phyloP scores from a whole-genome alignment of 2,329 filamentous ascomycete genomes.

The Botrytis hyacinthi region DNA sequence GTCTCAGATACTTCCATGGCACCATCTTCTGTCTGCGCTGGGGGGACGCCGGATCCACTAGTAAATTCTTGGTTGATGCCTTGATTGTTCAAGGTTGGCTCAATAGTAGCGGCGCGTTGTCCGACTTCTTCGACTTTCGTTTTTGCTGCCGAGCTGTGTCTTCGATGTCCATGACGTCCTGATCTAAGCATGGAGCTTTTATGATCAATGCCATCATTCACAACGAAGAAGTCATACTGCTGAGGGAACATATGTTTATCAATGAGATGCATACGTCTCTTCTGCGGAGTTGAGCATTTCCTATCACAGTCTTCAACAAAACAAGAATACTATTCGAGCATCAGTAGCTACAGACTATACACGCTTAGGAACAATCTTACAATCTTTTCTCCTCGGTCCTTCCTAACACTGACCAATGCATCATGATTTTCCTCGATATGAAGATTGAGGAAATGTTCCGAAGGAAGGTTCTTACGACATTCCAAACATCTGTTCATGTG shows the following conservation, averaged over 20 bases:
- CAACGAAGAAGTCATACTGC: constrained; percentile 83
- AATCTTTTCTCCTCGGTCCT: constrained; percentile 81
- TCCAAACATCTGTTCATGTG: constrained; percentile 84
- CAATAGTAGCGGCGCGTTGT: constrained; percentile 29
- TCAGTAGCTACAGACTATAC: background rate
- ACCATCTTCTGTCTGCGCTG: constrained; percentile 22
- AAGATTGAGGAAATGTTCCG: constrained; percentile 71
- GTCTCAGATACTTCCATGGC: constrained; percentile 60
- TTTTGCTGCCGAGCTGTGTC: constrained; percentile 47
- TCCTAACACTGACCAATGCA: constrained; percentile 67
- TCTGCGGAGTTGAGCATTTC: constrained; percentile 78
- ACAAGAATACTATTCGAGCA: constrained; percentile 69
- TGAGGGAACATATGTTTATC: constrained; percentile 92
- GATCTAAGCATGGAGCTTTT: constrained; percentile 73
- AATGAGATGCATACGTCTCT: constrained; percentile 82
- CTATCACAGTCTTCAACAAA: constrained; percentile 87
- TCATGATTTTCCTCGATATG: constrained; percentile 94
- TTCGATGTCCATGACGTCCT: constrained; percentile 48
- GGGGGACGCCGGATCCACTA: background rate
- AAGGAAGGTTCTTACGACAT: constrained; percentile 86
- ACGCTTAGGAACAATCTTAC: constrained; percentile 50
- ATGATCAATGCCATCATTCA: constrained; percentile 86
- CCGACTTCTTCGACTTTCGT: constrained; percentile 26
- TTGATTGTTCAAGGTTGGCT: background rate
- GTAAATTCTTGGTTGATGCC: background rate